Base-by-base conservation (phyloP, 2,329 filamentous ascomycete genomes). In the Chaetomiaceae sp. region DNA sequence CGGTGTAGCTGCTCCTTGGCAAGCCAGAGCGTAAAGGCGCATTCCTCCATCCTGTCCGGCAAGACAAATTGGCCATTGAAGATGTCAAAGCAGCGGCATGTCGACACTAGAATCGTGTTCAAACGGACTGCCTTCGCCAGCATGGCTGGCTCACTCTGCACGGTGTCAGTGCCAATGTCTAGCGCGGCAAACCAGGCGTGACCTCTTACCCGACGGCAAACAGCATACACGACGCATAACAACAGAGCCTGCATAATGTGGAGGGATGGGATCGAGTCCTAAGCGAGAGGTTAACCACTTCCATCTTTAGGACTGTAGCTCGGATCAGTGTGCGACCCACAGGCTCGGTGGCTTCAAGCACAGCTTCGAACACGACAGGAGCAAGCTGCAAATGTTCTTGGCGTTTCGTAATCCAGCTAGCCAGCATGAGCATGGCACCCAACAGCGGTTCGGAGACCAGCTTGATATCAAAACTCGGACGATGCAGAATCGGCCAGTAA, bases 401-500 rank as follows among this genome's bases (percentile, higher is more conserved):
- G 18, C 48, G 32, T 2, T 26, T 39, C 8, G 24, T 18, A n/a
- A 42, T 6, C 48, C 48, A 50, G 39, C 48, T 44, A 10, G 35
- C 30, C 11, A 50, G 48, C 29, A 43, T 36, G 11, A 44, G 26
- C 33, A 50, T 47, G 10, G 48, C 35, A 11, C 27, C 48, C 10
- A 50, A n/a, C 17, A 50, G 18, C 5, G 40, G 9, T 17, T 50
- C 44, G 8, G 43, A 47, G 2, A 32, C 35, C 2, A 19, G 36
- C 14, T 10, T 9, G 6, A 41, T 29, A 2, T 47, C 37, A 34
- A 47, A 50, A 2, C 39, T 50, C 6, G 48, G 37, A n/a, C 18
- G 40, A 38, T 50, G 48, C 29, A 50, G 36, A n/a, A 47, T 39
- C 12, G 48, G 43, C 48, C 48, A 50, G 26, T 47, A 47, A 6